Percentiles rank a stretch among this genome's conserved stretches.
Evolutionary conservation across 148 eudicot genomes (phyloP).

Genomic region (Cornus florida): DNA sequence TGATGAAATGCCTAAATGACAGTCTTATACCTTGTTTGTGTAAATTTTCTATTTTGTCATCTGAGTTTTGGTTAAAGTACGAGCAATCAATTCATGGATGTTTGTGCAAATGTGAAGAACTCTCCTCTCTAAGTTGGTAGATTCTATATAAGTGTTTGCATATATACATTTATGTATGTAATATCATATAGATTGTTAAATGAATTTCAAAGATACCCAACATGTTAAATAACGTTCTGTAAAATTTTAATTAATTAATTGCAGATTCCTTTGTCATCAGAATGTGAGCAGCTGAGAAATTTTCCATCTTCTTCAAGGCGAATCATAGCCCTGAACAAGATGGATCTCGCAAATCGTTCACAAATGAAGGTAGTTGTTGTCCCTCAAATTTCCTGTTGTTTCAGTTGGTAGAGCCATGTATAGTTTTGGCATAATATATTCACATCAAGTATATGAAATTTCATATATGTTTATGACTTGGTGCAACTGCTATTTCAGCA

Average conservation of each 20-base stretch:
- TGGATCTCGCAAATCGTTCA: conserved; percentile 61
- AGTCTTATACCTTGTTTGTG: conserved; percentile 5
- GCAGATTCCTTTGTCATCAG: conserved; percentile 80
- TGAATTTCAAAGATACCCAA: background rate
- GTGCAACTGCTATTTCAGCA: background rate
- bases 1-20: conserved; percentile 40
- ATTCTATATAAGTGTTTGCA: background rate
- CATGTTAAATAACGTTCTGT: background rate
- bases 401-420: background rate
- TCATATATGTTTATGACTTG: background rate
- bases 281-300: conserved; percentile 44
- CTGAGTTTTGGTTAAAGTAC: background rate
- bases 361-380: conserved; percentile 44
- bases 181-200: background rate
- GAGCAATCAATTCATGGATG: background rate
- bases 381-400: background rate
- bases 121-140: background rate
- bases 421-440: background rate
- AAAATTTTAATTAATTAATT: background rate
- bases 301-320: conserved; percentile 44
- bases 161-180: background rate
- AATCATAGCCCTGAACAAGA: conserved; percentile 70
- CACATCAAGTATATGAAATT: too few species aligned
- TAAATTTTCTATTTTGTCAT: background rate
- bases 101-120: background rate